These are phyloP conservation scores for Trichoderma arundinaceum DNA, from an alignment of 2,329 filamentous ascomycete species.

Conservation along the genomic window DNA sequence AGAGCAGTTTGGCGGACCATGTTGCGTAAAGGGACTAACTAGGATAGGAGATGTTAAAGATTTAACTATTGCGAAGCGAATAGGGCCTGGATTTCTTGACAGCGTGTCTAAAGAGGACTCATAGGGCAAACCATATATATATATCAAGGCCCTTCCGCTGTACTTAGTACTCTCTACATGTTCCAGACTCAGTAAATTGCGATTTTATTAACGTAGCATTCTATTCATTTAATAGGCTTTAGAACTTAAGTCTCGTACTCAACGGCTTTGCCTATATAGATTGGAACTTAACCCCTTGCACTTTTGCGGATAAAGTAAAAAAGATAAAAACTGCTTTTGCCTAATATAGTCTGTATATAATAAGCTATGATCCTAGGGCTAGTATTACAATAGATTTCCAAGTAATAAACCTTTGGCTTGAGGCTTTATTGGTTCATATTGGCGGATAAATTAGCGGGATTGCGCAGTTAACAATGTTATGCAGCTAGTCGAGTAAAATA, in stretches of 20 bases:
- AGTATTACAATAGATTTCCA: not conserved
- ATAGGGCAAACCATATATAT: conserved; percentile 3
- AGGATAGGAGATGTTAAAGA: not conserved
- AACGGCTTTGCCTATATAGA: conserved; percentile 19
- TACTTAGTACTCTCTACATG: not conserved
- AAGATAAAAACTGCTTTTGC: conserved; percentile 13
- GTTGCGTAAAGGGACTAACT: not conserved
- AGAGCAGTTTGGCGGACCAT: conserved; percentile 15
- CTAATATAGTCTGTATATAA: conserved; percentile 9
- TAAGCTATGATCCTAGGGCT: too few species aligned
- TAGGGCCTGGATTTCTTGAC: not conserved
- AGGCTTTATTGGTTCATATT: not conserved
- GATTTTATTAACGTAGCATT: conserved; percentile 2
- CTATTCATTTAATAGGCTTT: not conserved
- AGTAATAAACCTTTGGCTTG: not conserved
- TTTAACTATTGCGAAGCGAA: not conserved
- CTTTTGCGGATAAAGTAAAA: conserved; percentile 17
- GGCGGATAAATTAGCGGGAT: not conserved
- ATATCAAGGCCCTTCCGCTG: not conserved
- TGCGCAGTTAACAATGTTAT: not conserved
- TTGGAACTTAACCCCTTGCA: conserved; percentile 1
- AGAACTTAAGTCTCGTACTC: not conserved
- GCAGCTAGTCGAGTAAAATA: not conserved
- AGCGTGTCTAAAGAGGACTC: not conserved
- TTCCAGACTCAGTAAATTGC: conserved; percentile 16